Base-by-base conservation (phyloP, 148 eudicot species). In the Beta vulgaris region DNA sequence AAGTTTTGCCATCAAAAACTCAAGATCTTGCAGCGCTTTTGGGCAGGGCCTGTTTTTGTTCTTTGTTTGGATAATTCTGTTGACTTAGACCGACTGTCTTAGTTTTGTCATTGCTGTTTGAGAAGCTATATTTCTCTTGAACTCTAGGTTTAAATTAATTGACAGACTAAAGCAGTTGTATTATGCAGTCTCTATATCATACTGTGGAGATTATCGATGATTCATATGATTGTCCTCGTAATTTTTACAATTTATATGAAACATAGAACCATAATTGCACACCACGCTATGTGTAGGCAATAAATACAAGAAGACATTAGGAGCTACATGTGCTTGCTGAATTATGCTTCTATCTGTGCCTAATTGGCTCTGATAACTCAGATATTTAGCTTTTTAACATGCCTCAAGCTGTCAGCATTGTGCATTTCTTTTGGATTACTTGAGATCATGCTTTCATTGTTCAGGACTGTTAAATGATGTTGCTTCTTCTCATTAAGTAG, bases 281-380 rank as follows among this genome's bases (percentile, higher is more conserved):
- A 13, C 21, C 26, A 5, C 13, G 71, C 25, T n/a, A 39, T 67
- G 14, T 10, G 35, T 26, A 40, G 19, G 26, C 23, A 12, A 10
- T 23, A 3, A 67, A 23, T 25, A 6, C 44, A 42, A 42, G 31
- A 23, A 43, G 59, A 55, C 28, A 12, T n/a, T 76, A 59, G 64
- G 35, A 43, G 12, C 28, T 71, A 55, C 66, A 48, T 19, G 16
- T 3, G 60, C 28, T 77, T 25, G 19, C 68, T 21, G 0, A 48
- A 48, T 37, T 64, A 71, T 77, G 80, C 26, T 37, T 31, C 40
- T 62, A 51, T 29, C 26, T 39, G 7, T 21, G 37, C 64, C 19
- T 57, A 44, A 39, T 73, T 23, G 65, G n/a, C 36, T 25, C 9
- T 21, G 23, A 3, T 19, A 10, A 34, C 6, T 40, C 51, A 6